Percentiles rank a stretch among this genome's conserved stretches.
Conservation (phyloP, 495 filamentous ascomycete species). For the Aspergillus funiculosus region DNA sequence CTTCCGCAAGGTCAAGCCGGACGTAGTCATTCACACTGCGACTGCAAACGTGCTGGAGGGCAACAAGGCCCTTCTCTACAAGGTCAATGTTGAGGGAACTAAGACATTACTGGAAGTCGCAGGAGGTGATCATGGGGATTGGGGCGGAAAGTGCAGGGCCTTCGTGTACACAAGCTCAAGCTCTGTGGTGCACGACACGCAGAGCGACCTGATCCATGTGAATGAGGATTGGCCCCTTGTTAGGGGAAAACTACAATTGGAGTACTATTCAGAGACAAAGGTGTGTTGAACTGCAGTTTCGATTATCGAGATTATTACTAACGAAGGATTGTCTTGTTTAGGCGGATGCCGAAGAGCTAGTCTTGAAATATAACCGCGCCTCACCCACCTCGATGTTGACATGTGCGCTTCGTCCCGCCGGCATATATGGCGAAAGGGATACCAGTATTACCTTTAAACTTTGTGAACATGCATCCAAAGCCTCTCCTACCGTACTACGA, state of each 20-base stretch:
- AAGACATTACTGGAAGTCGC: constrained; percentile 70
- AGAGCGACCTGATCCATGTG: constrained; percentile 77
- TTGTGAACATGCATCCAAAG: constrained; percentile 37
- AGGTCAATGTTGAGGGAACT: constrained; percentile 93
- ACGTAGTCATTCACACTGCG: constrained; percentile 94
- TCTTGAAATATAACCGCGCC: constrained; percentile 77
- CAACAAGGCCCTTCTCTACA: constrained; percentile 42
- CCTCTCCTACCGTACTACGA: constrained; percentile 55
- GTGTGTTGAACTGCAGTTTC: constrained; percentile 32
- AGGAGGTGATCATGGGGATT: constrained; percentile 51
- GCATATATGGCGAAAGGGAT: constrained; percentile 89
- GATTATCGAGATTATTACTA: constrained; percentile 7
- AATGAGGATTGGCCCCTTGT: constrained; percentile 84
- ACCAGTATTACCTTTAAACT: constrained; percentile 59
- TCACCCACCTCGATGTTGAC: constrained; percentile 63
- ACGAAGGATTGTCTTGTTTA: constrained; percentile 26
- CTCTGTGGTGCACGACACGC: constrained; percentile 77
- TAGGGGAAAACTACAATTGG: constrained; percentile 60
- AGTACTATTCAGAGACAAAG: constrained; percentile 91
- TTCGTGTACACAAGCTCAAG: constrained; percentile 94
- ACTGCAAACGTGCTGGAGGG: constrained; percentile 56
- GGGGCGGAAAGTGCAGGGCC: constrained; percentile 68
- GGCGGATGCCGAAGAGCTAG: constrained; percentile 81
- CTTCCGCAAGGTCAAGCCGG: constrained; percentile 67
- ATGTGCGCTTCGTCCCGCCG: constrained; percentile 74